Percentiles rank a stretch among this genome's conserved stretches.
phyloP scores from a whole-genome alignment of 1,284 basidiomycete genomes.

The Cryptococcus floricola region DNA sequence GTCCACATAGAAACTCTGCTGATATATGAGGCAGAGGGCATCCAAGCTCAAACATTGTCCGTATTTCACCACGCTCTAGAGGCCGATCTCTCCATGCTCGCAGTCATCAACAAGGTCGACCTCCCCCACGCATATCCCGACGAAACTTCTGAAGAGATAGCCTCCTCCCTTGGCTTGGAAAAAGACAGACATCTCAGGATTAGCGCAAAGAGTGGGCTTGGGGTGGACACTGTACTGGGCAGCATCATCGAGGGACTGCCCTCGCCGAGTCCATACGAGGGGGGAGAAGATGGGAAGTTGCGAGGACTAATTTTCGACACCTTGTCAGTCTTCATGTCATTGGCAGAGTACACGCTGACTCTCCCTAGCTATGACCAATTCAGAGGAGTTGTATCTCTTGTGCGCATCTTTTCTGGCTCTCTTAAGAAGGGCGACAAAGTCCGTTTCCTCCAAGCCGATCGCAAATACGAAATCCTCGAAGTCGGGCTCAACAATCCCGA shows the following conservation, averaged over 20 bases:
- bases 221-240: constrained; percentile 65
- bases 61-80: constrained; percentile 87
- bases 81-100: constrained; percentile 77
- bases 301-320: constrained; percentile 93
- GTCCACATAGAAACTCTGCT: not conserved
- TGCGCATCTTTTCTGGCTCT: constrained; percentile 64
- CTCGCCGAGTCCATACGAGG: constrained; percentile 55
- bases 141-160: constrained; percentile 72
- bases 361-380: constrained; percentile 83
- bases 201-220: constrained; percentile 88
- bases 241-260: constrained; percentile 81
- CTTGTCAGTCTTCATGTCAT: constrained; percentile 55
- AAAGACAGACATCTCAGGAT: constrained; percentile 69
- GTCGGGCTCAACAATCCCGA: constrained; percentile 91
- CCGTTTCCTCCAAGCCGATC: constrained; percentile 75
- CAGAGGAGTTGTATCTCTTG: constrained; percentile 89
- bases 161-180: constrained; percentile 73
- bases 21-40: constrained; percentile 59
- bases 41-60: constrained; percentile 96
- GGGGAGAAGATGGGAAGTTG: constrained; percentile 54
- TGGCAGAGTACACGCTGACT: not conserved
- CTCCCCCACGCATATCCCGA: constrained; percentile 79
- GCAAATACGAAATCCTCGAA: constrained; percentile 88
- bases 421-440: constrained; percentile 80
- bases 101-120: constrained; percentile 95